These are phyloP conservation scores for Colletotrichum aenigma DNA, from an alignment of 2,329 filamentous ascomycete species.

Conservation along the genomic window DNA sequence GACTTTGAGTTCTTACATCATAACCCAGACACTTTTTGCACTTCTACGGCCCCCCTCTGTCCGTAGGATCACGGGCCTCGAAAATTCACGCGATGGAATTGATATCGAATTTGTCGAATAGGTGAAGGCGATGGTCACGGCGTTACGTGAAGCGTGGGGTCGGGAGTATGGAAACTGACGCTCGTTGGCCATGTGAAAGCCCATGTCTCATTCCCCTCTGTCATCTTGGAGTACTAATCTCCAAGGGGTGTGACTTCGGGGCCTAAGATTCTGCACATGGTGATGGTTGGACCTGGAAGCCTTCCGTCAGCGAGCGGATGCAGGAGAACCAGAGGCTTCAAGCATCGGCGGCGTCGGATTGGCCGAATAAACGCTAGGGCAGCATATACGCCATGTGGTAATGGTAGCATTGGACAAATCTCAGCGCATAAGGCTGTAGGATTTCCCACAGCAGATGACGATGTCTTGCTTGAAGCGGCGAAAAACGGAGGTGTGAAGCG, in stretches of 20 bases:
- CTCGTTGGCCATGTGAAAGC: neutral
- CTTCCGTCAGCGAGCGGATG: neutral
- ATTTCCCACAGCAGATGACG: neutral
- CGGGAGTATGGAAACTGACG: neutral
- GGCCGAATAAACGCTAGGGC: neutral
- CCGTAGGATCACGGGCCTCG: neutral
- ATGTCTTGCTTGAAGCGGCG: neutral
- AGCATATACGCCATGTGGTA: neutral
- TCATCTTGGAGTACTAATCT: neutral
- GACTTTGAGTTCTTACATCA: neutral
- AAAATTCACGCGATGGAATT: neutral
- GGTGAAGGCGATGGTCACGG: neutral
- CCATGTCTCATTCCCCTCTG: neutral
- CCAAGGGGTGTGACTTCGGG: neutral
- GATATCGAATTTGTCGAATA: neutral
- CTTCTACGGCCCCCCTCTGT: neutral
- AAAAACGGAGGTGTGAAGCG: neutral
- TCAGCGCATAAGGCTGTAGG: neutral
- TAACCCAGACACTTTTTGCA: neutral
- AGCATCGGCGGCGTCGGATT: neutral
- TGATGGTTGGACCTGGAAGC: neutral
- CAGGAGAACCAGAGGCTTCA: neutral
- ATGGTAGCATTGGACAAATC: neutral
- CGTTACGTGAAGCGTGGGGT: neutral
- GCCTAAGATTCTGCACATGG: neutral